These are phyloP conservation scores for Podospora pseudocomata DNA, from an alignment of 495 filamentous ascomycete genomes.

Conservation along the genomic window DNA sequence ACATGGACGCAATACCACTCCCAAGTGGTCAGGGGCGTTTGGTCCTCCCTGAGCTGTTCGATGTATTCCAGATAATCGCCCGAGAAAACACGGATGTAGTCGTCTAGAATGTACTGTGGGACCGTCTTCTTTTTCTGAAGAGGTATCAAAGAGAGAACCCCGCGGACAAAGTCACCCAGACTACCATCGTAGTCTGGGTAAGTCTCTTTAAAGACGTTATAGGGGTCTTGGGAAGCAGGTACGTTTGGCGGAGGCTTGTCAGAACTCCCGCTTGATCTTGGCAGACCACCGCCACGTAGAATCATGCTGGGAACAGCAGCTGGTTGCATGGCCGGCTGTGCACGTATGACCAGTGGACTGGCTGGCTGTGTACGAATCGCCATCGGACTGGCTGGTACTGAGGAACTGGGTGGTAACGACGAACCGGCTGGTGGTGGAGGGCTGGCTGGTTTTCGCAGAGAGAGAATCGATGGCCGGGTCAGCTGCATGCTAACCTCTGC, in stretches of 20 bases:
- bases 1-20: conserved; percentile 47
- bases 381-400: neutral
- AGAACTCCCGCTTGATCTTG: neutral
- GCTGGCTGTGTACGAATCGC: neutral
- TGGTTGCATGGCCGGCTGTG: neutral
- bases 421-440: neutral
- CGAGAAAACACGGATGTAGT: conserved; percentile 57
- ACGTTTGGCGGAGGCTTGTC: neutral
- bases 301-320: neutral
- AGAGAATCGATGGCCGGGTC: neutral
- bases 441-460: neutral
- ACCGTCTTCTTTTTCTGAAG: conserved; percentile 42
- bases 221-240: conserved; percentile 22
- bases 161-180: conserved; percentile 50
- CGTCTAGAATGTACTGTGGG: conserved; percentile 58
- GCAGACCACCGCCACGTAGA: neutral
- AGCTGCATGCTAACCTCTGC: neutral
- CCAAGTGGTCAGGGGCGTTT: conserved; percentile 32
- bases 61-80: conserved; percentile 43
- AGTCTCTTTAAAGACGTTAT: conserved; percentile 49
- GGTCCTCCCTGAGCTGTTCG: conserved; percentile 12
- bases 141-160: conserved; percentile 52
- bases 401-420: neutral
- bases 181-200: conserved; percentile 58
- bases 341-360: neutral